Evolutionary conservation across 2,329 filamentous ascomycete species (phyloP).

Genomic region (Xylariaceae sp.): DNA sequence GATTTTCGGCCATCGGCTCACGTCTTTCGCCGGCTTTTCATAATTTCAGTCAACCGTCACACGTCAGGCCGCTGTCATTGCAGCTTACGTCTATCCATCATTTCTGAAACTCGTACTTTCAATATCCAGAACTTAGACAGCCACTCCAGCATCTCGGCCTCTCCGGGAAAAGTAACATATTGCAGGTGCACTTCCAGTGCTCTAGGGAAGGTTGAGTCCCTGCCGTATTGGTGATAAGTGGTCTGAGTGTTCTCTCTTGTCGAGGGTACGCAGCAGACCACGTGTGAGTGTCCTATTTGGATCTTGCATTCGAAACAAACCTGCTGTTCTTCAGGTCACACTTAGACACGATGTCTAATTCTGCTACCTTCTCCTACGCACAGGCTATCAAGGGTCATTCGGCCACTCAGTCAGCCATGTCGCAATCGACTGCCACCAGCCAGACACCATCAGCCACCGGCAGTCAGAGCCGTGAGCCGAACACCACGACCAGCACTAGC

Average conservation of each 20-base stretch:
- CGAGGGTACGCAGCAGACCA: constrained; percentile 24
- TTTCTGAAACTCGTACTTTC: no score
- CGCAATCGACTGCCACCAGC: constrained; percentile 31
- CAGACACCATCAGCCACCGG: constrained; percentile 32
- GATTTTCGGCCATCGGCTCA: constrained; percentile 23
- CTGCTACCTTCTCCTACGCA: constrained; percentile 82
- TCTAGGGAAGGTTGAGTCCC: constrained; percentile 25
- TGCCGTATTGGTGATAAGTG: constrained; percentile 28
- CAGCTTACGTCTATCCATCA: no score
- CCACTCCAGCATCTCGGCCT: no score
- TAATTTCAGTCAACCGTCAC: no score
- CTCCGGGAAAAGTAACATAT: constrained; percentile 9
- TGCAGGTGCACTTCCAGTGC: constrained; percentile 22
- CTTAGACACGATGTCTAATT: constrained; percentile 46
- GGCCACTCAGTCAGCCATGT: constrained; percentile 33
- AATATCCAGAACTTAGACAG: no score
- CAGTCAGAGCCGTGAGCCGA: constrained; percentile 35
- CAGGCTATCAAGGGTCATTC: constrained; percentile 86
- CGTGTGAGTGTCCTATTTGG: constrained; percentile 17
- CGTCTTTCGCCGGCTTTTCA: neutral
- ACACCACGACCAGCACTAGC: constrained; percentile 29
- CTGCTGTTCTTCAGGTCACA: constrained; percentile 11
- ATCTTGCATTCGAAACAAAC: constrained; percentile 13
- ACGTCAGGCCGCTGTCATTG: no score
- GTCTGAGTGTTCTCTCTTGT: constrained; percentile 22